Conservation (phyloP, 306 rosid species). For the Notholithocarpus densiflorus region DNA sequence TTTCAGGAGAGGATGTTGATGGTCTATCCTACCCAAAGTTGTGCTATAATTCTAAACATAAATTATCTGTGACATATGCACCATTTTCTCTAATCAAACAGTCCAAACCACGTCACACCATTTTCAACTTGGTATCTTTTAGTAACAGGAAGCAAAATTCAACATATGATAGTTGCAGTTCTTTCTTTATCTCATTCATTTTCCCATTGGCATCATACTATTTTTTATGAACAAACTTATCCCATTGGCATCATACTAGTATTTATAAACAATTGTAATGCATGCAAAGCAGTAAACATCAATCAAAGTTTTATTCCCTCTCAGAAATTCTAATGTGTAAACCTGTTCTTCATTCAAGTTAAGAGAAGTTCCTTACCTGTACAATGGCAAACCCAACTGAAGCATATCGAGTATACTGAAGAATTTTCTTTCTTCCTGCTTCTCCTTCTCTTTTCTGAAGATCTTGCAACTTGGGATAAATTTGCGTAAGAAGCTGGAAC, state of each 20-base stretch:
- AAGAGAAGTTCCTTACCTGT: constrained; percentile 54
- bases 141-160: background rate
- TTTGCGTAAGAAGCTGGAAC: constrained; percentile 94
- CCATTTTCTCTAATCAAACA: background rate
- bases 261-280: background rate
- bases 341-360: background rate
- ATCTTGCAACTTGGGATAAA: constrained; percentile 92
- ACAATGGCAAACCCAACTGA: constrained; percentile 94
- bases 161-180: background rate
- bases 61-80: background rate
- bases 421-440: constrained; percentile 91
- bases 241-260: background rate
- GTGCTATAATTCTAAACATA: background rate
- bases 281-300: background rate
- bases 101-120: background rate
- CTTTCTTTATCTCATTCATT: too few relatives aligned
- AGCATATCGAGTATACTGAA: constrained; percentile 87
- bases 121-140: background rate
- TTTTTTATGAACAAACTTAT: background rate
- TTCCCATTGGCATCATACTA: background rate
- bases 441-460: constrained; percentile 97
- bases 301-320: background rate
- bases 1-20: background rate
- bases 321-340: background rate
- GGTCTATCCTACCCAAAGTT: background rate